These are phyloP conservation scores for Phlebiopsis gigantea DNA, from an alignment of 768 basidiomycete species.

Conservation along the genomic window DNA sequence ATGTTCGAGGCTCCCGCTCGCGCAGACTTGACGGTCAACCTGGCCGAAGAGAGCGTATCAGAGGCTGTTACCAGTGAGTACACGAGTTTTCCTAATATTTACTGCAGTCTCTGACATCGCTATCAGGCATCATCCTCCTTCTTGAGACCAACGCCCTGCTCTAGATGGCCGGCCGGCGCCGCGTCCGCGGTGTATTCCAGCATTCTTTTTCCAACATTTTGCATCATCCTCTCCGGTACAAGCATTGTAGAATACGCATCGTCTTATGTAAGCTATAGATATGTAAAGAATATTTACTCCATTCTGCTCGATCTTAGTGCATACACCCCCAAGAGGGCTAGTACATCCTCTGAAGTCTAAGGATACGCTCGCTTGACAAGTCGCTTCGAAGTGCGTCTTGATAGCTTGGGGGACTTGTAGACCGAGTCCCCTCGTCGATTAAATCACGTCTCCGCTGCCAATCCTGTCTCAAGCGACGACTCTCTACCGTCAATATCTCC, in stretches of 20 bases:
- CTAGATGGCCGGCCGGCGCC: not conserved
- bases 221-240: not conserved
- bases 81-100: not conserved
- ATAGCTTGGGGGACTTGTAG: too few relatives aligned
- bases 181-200: not conserved
- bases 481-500: too few relatives aligned
- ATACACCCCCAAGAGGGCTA: too few relatives aligned
- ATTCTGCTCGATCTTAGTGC: not conserved
- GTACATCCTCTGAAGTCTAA: too few relatives aligned
- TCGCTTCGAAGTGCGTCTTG: too few relatives aligned
- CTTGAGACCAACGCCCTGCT: slow-evolving; percentile 5
- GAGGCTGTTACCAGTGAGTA: slow-evolving; percentile 92
- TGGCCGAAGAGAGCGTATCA: slow-evolving; percentile 74
- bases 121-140: not conserved
- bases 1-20: slow-evolving; percentile 76
- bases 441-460: too few relatives aligned
- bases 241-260: not conserved
- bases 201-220: not conserved
- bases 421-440: too few relatives aligned
- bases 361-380: too few relatives aligned
- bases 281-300: not conserved
- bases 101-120: not conserved
- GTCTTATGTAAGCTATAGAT: not conserved
- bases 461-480: too few relatives aligned
- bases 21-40: slow-evolving; percentile 79